Evolutionary conservation across 106 monocot species (phyloP).

Genomic region (Alisma plantagoaquatica): DNA sequence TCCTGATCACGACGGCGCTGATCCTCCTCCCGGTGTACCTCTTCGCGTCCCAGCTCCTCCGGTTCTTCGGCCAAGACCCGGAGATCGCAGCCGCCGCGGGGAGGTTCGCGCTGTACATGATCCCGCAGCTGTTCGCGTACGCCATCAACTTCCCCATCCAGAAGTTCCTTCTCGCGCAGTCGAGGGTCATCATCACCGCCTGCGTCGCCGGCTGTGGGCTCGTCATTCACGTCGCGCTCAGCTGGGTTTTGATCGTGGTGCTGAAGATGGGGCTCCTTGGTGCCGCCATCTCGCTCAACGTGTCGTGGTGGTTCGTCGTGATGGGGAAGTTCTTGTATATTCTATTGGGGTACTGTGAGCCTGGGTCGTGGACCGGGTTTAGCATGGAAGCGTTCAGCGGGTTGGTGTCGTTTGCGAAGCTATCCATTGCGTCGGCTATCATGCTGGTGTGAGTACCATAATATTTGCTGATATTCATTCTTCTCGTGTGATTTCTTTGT

Average conservation of each 20-base stretch:
- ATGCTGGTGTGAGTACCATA: slow-evolving; percentile 72
- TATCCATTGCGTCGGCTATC: slow-evolving; percentile 70
- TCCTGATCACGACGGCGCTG: slow-evolving; percentile 31
- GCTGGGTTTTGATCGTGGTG: slow-evolving; percentile 49
- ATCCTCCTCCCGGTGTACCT: slow-evolving; percentile 54
- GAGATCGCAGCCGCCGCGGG: slow-evolving; percentile 49
- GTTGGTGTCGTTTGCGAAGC: slow-evolving; percentile 43
- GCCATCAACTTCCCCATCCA: slow-evolving; percentile 65
- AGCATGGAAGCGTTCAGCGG: slow-evolving; percentile 45
- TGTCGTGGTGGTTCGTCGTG: slow-evolving; percentile 61
- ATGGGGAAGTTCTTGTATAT: slow-evolving; percentile 48
- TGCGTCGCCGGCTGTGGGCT: slow-evolving; percentile 31
- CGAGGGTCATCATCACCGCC: slow-evolving; percentile 68
- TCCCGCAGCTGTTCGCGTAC: slow-evolving; percentile 71
- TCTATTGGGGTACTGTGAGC: slow-evolving; percentile 35
- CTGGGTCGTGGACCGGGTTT: slow-evolving; percentile 69
- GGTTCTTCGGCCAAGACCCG: slow-evolving; percentile 33
- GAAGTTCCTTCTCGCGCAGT: slow-evolving; percentile 78
- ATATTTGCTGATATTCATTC: no score
- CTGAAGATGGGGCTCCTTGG: slow-evolving; percentile 46
- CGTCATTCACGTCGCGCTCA: slow-evolving; percentile 40
- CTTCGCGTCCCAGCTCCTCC: slow-evolving; percentile 47
- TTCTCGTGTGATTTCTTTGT: no score
- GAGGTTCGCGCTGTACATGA: slow-evolving; percentile 59
- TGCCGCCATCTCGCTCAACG: slow-evolving; percentile 50